These are phyloP conservation scores for Eucommia ulmoides DNA, from an alignment of 257 asterid species.

Conservation along the genomic window DNA sequence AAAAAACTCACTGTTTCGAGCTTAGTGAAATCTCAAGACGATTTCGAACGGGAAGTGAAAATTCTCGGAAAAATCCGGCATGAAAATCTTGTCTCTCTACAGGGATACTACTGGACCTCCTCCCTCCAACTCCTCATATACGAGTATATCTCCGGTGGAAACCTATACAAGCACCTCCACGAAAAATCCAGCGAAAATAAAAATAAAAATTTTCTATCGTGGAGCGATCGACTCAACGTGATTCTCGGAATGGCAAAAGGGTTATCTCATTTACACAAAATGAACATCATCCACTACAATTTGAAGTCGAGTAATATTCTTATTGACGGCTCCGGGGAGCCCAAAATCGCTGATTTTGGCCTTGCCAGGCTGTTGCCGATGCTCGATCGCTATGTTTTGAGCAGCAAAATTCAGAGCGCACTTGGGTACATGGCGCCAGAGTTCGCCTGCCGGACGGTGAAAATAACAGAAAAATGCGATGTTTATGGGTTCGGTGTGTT, in stretches of 20 bases:
- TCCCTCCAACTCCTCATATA: constrained; percentile 76
- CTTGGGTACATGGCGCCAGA: constrained; percentile 96
- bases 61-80: constrained; percentile 55
- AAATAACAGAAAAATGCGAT: constrained; percentile 78
- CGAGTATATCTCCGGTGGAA: constrained; percentile 72
- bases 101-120: constrained; percentile 90
- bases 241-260: constrained; percentile 76
- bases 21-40: constrained; percentile 70
- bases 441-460: constrained; percentile 77
- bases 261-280: constrained; percentile 59
- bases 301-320: constrained; percentile 70
- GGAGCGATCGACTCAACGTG: constrained; percentile 66
- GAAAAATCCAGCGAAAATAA: constrained; percentile 44
- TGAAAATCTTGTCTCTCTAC: constrained; percentile 52
- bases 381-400: constrained; percentile 65
- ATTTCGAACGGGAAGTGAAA: constrained; percentile 69
- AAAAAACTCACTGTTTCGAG: constrained; percentile 77
- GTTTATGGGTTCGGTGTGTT: constrained; percentile 79
- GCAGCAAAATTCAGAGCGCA: constrained; percentile 90
- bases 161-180: constrained; percentile 61
- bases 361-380: constrained; percentile 64
- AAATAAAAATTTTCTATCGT: constrained; percentile 36
- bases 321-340: constrained; percentile 50
- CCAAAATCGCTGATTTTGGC: constrained; percentile 77
- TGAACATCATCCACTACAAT: constrained; percentile 72